A percentile compares a stretch with the other conserved stretches of the same genome.
phyloP scores from a whole-genome alignment of 2,329 filamentous ascomycete genomes.

The Fusarium sambucinum region DNA sequence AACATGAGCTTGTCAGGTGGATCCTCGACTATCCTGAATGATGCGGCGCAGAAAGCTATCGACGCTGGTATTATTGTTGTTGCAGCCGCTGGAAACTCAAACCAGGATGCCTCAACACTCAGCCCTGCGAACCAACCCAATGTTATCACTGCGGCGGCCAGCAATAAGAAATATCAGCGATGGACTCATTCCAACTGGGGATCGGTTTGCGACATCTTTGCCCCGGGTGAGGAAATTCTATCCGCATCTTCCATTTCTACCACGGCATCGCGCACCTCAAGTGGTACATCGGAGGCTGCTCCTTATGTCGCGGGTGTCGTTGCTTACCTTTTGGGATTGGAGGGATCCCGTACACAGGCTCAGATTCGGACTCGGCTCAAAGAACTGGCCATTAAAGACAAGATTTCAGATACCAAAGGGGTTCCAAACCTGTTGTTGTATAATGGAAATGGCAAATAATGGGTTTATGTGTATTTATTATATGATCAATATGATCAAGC shows the following conservation, averaged over 20 bases:
- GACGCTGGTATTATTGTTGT: slow-evolving; percentile 54
- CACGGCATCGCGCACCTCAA: neutral
- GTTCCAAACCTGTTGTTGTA: slow-evolving; percentile 35
- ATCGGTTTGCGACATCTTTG: slow-evolving; percentile 18
- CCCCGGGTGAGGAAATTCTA: slow-evolving; percentile 8
- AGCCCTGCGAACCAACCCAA: slow-evolving; percentile 39
- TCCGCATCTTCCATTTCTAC: slow-evolving; percentile 47
- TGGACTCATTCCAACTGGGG: slow-evolving; percentile 61
- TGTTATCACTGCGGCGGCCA: slow-evolving; percentile 45
- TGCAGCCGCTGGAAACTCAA: slow-evolving; percentile 45
- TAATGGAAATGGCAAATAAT: slow-evolving; percentile 31
- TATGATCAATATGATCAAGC: too few species aligned
- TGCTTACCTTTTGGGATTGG: slow-evolving; percentile 39
- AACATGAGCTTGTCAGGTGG: slow-evolving; percentile 56
- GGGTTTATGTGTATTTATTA: too few species aligned
- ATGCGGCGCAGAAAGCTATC: slow-evolving; percentile 37
- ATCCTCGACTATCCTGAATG: slow-evolving; percentile 22
- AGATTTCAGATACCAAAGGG: slow-evolving; percentile 17
- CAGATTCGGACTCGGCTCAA: slow-evolving; percentile 14
- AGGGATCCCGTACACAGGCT: slow-evolving; percentile 21
- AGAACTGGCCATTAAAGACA: slow-evolving; percentile 25
- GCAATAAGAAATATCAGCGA: slow-evolving; percentile 51
- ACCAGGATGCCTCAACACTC: slow-evolving; percentile 6
- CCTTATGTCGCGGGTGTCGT: slow-evolving; percentile 41
- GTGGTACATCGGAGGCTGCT: slow-evolving; percentile 38